These are phyloP conservation scores for Wickerhamiella siamensis DNA, from an alignment of 805 yeast genomes.

Conservation along the genomic window DNA sequence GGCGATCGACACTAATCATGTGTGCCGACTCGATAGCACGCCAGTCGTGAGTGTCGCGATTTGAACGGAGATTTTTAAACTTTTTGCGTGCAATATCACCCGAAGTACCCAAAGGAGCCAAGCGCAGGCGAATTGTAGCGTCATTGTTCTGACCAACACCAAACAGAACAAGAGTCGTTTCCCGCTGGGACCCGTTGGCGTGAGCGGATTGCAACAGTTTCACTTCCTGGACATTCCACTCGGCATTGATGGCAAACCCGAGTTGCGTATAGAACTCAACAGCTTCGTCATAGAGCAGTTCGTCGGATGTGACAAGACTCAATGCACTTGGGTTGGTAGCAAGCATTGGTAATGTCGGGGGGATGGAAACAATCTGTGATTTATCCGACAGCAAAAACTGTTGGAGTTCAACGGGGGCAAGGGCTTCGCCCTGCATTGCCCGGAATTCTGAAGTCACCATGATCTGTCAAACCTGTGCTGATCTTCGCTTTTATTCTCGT, in stretches of 20 bases:
- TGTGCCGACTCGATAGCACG: constrained; percentile 32
- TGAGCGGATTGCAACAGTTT: constrained; percentile 5
- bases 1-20: constrained; percentile 33
- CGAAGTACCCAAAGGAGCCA: constrained; percentile 18
- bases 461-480: too few species aligned
- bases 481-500: too few species aligned
- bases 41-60: constrained; percentile 30
- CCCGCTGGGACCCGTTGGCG: constrained; percentile 18
- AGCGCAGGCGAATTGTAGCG: constrained; percentile 22
- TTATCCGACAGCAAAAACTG: too few species aligned
- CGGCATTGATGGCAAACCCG: constrained; percentile 28
- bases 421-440: too few species aligned
- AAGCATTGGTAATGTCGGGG: background rate
- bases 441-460: too few species aligned
- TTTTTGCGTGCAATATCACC: constrained; percentile 13
- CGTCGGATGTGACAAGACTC: constrained; percentile 34
- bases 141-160: constrained; percentile 15
- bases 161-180: constrained; percentile 20
- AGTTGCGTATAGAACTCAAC: constrained; percentile 42
- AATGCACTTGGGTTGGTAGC: constrained; percentile 24
- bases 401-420: too few species aligned
- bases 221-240: constrained; percentile 14
- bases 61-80: constrained; percentile 12
- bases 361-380: background rate
- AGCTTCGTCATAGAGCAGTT: constrained; percentile 32